phyloP scores from a whole-genome alignment of 73 alveolate species.

The Stentor coeruleus region DNA sequence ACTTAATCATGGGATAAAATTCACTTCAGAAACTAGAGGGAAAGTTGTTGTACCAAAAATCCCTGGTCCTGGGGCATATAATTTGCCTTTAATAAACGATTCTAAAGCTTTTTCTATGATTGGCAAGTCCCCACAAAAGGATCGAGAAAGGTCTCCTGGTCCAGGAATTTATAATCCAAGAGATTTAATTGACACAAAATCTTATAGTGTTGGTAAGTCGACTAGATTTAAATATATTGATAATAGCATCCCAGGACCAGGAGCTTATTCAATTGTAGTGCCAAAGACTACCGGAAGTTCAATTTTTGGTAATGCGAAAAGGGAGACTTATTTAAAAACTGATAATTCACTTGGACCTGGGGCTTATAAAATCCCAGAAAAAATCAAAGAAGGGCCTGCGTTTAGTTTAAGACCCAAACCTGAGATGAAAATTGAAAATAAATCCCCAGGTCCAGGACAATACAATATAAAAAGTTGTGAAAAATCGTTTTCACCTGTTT shows the following conservation, averaged over 20 bases:
- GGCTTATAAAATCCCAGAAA: constrained; percentile 34
- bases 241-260: constrained; percentile 16
- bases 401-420: constrained; percentile 15
- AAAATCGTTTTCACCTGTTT: neutral
- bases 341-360: constrained; percentile 43
- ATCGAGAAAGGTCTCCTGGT: neutral
- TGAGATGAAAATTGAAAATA: neutral
- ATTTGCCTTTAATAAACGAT: neutral
- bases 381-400: constrained; percentile 39
- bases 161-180: neutral
- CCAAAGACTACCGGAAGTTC: neutral
- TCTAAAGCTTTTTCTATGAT: neutral
- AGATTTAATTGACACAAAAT: neutral
- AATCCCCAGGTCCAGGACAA: constrained; percentile 8
- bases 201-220: neutral
- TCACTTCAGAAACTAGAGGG: neutral
- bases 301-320: neutral
- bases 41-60: neutral
- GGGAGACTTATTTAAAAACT: neutral
- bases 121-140: neutral
- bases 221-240: neutral
- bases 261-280: neutral
- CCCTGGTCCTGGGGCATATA: constrained; percentile 24
- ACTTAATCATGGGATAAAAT: neutral
- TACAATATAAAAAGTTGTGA: neutral